phyloP scores from a whole-genome alignment of 2,329 filamentous ascomycete species.

The Ophiostoma sp. region DNA sequence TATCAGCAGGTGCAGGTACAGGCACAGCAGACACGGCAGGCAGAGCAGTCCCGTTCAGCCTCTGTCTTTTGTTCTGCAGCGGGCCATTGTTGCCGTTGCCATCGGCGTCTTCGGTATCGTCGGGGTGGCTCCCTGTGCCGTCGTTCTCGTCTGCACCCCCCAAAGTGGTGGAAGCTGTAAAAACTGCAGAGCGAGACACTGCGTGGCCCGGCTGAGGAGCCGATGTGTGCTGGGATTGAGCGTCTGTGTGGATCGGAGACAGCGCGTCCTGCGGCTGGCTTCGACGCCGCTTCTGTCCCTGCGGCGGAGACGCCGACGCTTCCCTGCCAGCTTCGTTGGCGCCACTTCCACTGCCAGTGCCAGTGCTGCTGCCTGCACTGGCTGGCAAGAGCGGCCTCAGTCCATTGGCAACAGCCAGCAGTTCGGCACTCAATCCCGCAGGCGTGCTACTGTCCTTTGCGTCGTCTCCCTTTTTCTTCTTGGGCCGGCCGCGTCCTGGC shows the following conservation, averaged over 20 bases:
- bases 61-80: background rate
- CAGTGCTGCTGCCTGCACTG: background rate
- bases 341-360: background rate
- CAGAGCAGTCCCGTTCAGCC: background rate
- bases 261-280: background rate
- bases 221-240: background rate
- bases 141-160: no score
- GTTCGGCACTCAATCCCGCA: conserved; percentile 17
- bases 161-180: no score
- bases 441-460: conserved; percentile 13
- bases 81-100: background rate
- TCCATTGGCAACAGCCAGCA: conserved; percentile 4
- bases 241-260: background rate
- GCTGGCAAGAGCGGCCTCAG: background rate
- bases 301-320: background rate
- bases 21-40: background rate
- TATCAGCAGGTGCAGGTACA: background rate
- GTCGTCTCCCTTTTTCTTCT: conserved; percentile 23
- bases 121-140: no score
- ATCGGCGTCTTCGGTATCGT: no score
- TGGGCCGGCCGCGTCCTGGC: conserved; percentile 50
- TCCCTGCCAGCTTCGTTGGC: background rate
- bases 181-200: no score
- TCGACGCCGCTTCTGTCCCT: background rate
- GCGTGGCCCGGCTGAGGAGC: no score